Evolutionary conservation across 345 rosid species (phyloP).

Genomic region (Pelargonium nanum): DNA sequence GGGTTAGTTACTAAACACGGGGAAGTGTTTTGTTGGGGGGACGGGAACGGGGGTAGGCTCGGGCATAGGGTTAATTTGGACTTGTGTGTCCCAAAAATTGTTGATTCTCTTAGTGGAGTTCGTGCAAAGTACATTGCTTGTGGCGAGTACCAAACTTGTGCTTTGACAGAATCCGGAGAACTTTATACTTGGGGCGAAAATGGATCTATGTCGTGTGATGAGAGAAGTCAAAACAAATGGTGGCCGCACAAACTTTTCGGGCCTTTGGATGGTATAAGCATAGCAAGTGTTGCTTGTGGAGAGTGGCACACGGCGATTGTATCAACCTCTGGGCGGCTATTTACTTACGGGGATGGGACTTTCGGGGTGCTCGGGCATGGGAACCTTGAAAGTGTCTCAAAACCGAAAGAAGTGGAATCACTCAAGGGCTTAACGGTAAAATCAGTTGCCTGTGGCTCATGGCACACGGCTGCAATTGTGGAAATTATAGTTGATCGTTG

Average conservation of each 20-base stretch:
- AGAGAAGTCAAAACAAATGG: conserved; percentile 32
- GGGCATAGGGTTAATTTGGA: conserved; percentile 55
- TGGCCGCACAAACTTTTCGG: conserved; percentile 41
- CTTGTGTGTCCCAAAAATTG: conserved; percentile 41
- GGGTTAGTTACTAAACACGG: conserved; percentile 60
- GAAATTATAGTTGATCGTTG: conserved; percentile 28
- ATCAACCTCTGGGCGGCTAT: conserved; percentile 46
- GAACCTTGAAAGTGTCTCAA: conserved; percentile 31
- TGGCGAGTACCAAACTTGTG: conserved; percentile 67
- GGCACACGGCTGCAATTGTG: conserved; percentile 79
- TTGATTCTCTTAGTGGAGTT: conserved; percentile 44
- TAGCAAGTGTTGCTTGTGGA: conserved; percentile 55
- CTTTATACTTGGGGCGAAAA: conserved; percentile 56
- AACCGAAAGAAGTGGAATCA: conserved; percentile 63
- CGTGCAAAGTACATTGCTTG: conserved; percentile 39
- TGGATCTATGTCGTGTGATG: conserved; percentile 20
- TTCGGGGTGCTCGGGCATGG: conserved; percentile 93
- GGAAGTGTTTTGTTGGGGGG: conserved; percentile 80
- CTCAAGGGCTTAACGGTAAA: conserved; percentile 37
- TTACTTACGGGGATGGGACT: conserved; percentile 75
- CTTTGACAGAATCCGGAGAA: conserved; percentile 43
- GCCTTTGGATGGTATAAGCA: conserved; percentile 30
- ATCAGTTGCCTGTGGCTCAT: conserved; percentile 59
- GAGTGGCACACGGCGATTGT: conserved; percentile 69
- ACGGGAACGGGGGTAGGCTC: conserved; percentile 57